These are phyloP conservation scores for Cyclotella sp. DNA, from an alignment of 108 stramenopile genomes.

Conservation along the genomic window DNA sequence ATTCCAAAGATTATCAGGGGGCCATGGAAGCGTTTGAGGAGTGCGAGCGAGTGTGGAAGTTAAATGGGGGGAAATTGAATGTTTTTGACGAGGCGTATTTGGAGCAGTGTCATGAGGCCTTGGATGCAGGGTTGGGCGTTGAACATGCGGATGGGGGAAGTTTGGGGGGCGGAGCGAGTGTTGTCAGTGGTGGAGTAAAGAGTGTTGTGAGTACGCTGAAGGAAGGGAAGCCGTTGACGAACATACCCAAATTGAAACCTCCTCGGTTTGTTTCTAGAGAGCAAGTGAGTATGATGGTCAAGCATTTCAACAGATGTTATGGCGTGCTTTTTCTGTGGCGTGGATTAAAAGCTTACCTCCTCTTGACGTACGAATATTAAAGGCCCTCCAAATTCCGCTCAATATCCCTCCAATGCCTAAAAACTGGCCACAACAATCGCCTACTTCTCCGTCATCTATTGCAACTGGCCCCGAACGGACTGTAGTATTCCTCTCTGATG, in stretches of 20 bases:
- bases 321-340: background rate
- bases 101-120: constrained; percentile 73
- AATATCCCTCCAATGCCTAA: constrained; percentile 81
- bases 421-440: constrained; percentile 81
- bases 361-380: background rate
- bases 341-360: background rate
- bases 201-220: constrained; percentile 47
- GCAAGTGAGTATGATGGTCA: constrained; percentile 51
- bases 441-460: constrained; percentile 48
- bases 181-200: constrained; percentile 40
- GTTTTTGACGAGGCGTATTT: constrained; percentile 89
- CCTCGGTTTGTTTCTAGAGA: constrained; percentile 88
- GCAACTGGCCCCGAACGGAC: constrained; percentile 73
- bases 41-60: constrained; percentile 62
- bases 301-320: too few relatives aligned
- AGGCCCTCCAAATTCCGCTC: constrained; percentile 70
- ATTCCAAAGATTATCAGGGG: constrained; percentile 78
- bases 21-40: constrained; percentile 75
- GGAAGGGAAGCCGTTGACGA: constrained; percentile 49
- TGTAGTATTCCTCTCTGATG: constrained; percentile 74
- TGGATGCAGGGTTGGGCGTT: constrained; percentile 57
- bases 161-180: constrained; percentile 45
- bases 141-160: constrained; percentile 43
- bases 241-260: constrained; percentile 82
- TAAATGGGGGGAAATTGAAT: constrained; percentile 69